A percentile compares a stretch with the other conserved stretches of the same genome.
Conservation (phyloP, 352 stramenopile species). For the Globisporangium megalacanthum region DNA sequence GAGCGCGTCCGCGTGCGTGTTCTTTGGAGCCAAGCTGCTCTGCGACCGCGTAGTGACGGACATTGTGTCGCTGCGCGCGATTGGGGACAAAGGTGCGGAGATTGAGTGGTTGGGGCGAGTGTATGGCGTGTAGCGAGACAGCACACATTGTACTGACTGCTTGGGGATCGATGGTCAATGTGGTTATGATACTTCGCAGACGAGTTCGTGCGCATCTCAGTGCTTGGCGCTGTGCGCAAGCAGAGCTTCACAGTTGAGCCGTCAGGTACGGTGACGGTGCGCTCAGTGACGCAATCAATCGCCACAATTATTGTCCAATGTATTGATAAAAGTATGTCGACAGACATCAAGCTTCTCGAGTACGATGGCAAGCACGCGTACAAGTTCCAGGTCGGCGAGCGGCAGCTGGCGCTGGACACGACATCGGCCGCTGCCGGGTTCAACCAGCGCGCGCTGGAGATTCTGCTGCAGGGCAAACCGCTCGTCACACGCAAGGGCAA, state of each 20-base stretch:
- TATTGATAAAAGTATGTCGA: not conserved
- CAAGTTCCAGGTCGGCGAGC: constrained; percentile 48
- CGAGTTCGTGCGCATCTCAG: constrained; percentile 52
- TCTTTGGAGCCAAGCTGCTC: constrained; percentile 63
- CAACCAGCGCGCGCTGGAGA: constrained; percentile 62
- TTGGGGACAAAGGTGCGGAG: constrained; percentile 42
- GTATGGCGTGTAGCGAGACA: not conserved
- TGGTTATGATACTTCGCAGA: constrained; percentile 14
- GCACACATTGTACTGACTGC: not conserved
- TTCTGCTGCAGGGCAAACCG: constrained; percentile 65
- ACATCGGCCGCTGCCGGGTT: constrained; percentile 35
- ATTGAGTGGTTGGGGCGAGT: not conserved
- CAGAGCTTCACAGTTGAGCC: constrained; percentile 39
- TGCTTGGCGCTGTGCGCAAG: constrained; percentile 38
- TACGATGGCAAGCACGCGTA: constrained; percentile 53
- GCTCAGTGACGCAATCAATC: constrained; percentile 4
- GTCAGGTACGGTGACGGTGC: constrained; percentile 22
- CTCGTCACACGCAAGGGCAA: constrained; percentile 60
- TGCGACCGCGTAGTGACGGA: constrained; percentile 73
- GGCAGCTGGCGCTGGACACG: constrained; percentile 50
- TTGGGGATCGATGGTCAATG: not conserved
- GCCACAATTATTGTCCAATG: not conserved
- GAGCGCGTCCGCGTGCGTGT: constrained; percentile 58
- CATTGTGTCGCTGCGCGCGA: constrained; percentile 51
- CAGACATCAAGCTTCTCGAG: constrained; percentile 53